A percentile compares a stretch with the other conserved stretches of the same genome.
Evolutionary conservation across 495 filamentous ascomycete species (phyloP).

Genomic region (Aspergillus coremiiformis): DNA sequence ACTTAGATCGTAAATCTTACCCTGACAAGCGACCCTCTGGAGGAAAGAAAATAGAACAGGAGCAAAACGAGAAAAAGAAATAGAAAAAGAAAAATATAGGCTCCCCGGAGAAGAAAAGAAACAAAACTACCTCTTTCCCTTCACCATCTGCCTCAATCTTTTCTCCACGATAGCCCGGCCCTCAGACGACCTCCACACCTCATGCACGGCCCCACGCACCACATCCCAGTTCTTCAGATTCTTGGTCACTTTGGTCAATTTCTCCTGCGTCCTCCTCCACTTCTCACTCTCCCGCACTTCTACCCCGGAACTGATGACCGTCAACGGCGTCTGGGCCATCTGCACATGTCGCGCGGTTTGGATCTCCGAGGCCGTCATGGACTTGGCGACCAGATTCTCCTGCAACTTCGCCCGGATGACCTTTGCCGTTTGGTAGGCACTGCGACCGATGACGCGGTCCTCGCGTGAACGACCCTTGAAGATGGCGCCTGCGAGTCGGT

Average conservation of each 20-base stretch:
- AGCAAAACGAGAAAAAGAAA: not conserved
- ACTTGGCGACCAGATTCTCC: constrained; percentile 80
- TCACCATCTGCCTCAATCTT: constrained; percentile 55
- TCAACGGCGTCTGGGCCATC: constrained; percentile 60
- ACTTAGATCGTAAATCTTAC: not conserved
- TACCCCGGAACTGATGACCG: constrained; percentile 77
- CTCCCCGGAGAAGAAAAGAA: not conserved
- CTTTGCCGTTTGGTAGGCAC: constrained; percentile 69
- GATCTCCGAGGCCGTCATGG: constrained; percentile 75
- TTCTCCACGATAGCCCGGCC: constrained; percentile 66
- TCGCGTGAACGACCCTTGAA: constrained; percentile 71
- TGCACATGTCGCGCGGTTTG: constrained; percentile 69
- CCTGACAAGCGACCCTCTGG: not conserved
- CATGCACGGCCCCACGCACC: constrained; percentile 74
- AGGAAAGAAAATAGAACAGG: not conserved
- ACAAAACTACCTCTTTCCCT: constrained; percentile 7
- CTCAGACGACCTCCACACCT: constrained; percentile 67
- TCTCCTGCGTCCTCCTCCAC: constrained; percentile 77
- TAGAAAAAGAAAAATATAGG: not conserved
- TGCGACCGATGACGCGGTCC: constrained; percentile 74
- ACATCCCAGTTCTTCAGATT: constrained; percentile 80
- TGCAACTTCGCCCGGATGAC: constrained; percentile 85
- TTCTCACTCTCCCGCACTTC: constrained; percentile 46
- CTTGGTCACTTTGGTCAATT: constrained; percentile 68
- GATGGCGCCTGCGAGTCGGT: constrained; percentile 67